A percentile compares a stretch with the other conserved stretches of the same genome.
Conservation (phyloP, 805 yeast species). For the Hanseniaspora opuntiae region DNA sequence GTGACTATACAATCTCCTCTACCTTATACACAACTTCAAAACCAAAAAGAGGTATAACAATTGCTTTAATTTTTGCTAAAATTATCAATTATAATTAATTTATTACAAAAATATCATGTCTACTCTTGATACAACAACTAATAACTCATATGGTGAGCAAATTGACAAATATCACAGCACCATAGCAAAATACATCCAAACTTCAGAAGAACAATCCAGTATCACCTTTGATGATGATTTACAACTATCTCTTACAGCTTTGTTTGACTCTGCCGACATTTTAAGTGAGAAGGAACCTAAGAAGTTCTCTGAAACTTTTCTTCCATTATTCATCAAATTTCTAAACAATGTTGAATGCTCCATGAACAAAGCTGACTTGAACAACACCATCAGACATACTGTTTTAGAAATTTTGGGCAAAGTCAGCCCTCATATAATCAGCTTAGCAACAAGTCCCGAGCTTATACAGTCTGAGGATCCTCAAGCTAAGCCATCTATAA, state of each 20-base stretch:
- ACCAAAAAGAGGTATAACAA: no score
- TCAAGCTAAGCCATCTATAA: background rate
- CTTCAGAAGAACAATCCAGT: background rate
- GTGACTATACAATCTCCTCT: no score
- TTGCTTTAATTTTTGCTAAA: background rate
- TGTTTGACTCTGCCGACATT: constrained; percentile 11
- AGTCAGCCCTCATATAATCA: constrained; percentile 3
- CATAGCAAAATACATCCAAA: background rate
- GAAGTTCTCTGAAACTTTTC: background rate
- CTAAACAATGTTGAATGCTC: background rate
- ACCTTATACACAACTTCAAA: no score
- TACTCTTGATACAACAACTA: constrained; percentile 4
- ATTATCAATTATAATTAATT: background rate
- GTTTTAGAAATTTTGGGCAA: constrained; percentile 8
- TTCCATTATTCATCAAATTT: background rate
- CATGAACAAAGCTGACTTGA: background rate
- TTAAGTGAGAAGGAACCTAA: constrained; percentile 7
- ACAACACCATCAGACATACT: constrained; percentile 7
- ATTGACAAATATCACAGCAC: constrained; percentile 8
- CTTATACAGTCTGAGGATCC: background rate
- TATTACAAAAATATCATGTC: constrained; percentile 14
- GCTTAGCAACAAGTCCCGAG: background rate
- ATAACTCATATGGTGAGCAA: constrained; percentile 7
- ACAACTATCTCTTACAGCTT: constrained; percentile 2
- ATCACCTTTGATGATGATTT: background rate